phyloP scores from a whole-genome alignment of 371 early-diverging fungal species.

The Mucor mucedo region DNA sequence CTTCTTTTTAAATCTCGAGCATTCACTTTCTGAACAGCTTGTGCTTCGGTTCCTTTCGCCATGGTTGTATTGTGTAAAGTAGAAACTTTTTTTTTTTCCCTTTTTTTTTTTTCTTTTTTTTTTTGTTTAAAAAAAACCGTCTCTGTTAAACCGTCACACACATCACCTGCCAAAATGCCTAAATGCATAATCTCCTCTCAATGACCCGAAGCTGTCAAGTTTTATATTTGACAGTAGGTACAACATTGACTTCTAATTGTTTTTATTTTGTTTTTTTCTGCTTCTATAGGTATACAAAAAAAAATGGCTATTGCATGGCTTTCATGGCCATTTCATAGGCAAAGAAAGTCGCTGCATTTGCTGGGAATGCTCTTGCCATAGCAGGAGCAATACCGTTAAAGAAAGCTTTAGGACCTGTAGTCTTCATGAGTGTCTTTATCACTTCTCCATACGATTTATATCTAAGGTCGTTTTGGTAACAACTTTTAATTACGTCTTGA shows the following conservation, averaged over 20 bases:
- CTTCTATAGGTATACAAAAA: too few relatives aligned
- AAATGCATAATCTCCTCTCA: too few relatives aligned
- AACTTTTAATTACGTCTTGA: conserved; percentile 87
- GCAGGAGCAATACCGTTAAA: conserved; percentile 85
- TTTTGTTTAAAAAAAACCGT: conserved; percentile 8
- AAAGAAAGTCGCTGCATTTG: conserved; percentile 86
- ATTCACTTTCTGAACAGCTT: conserved; percentile 9
- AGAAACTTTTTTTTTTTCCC: conserved; percentile 4
- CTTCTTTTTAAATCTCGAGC: conserved; percentile 9
- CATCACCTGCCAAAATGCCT: too few relatives aligned
- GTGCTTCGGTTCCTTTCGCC: conserved; percentile 9
- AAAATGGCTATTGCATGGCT: conserved; percentile 24
- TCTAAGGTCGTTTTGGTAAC: conserved; percentile 66
- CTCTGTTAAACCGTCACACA: background rate
- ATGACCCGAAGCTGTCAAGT: too few relatives aligned
- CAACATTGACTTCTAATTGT: too few relatives aligned
- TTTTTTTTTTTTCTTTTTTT: background rate
- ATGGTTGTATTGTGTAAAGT: background rate
- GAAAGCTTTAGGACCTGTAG: conserved; percentile 59
- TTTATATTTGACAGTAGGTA: too few relatives aligned
- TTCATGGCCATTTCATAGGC: conserved; percentile 80
- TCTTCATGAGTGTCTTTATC: conserved; percentile 45
- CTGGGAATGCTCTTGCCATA: conserved; percentile 87
- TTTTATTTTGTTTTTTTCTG: too few relatives aligned
- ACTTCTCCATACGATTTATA: conserved; percentile 37